Evolutionary conservation across 2,329 filamentous ascomycete genomes (phyloP).

Genomic region (Sporothrix dimorphospora): DNA sequence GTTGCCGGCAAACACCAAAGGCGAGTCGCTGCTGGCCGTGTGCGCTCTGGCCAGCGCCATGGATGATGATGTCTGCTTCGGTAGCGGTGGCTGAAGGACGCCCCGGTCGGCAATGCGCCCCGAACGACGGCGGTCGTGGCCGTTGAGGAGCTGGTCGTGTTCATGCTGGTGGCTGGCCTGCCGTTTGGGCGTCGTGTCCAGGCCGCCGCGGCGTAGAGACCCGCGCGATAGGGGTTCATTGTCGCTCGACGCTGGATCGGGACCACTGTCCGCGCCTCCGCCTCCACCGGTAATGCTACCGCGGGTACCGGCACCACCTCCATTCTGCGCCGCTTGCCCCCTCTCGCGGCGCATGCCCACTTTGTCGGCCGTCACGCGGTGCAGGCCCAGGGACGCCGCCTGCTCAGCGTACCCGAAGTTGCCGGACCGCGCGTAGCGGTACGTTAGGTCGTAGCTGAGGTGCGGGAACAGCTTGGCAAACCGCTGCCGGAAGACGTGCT

Average conservation of each 20-base stretch:
- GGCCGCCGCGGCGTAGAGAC: neutral
- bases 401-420: neutral
- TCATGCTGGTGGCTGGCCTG: neutral
- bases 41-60: neutral
- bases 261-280: neutral
- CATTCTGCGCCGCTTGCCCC: neutral
- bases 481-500: conserved; percentile 27
- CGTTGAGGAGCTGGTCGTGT: neutral
- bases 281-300: neutral
- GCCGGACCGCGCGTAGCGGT: neutral
- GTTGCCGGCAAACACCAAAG: conserved; percentile 33
- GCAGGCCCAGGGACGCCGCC: neutral
- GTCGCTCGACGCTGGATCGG: neutral
- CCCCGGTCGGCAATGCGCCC: conserved; percentile 29
- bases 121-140: conserved; percentile 28
- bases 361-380: neutral
- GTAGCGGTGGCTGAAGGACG: neutral
- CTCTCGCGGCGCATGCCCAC: neutral
- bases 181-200: neutral
- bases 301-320: neutral
- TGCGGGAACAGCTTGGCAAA: conserved; percentile 28
- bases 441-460: conserved; percentile 15
- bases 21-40: conserved; percentile 16
- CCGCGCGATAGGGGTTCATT: neutral
- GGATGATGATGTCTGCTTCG: neutral